Evolutionary conservation across 2,329 filamentous ascomycete species (phyloP).

Genomic region (Phialophora tarda): DNA sequence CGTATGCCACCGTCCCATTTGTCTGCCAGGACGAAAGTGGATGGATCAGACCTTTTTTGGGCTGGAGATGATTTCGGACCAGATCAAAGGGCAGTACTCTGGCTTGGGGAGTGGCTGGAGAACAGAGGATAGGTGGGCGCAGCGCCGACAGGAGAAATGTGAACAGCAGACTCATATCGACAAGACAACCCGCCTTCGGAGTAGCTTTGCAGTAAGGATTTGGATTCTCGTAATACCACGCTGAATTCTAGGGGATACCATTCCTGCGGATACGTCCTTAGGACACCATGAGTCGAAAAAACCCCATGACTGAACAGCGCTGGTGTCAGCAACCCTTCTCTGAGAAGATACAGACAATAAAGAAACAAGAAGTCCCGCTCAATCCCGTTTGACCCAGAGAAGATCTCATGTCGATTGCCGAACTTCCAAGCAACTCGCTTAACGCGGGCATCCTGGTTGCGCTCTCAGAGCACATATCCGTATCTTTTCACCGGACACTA

Average conservation of each 20-base stretch:
- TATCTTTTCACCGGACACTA: neutral
- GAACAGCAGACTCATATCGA: neutral
- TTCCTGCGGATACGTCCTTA: neutral
- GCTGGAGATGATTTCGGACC: neutral
- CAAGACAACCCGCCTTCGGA: neutral
- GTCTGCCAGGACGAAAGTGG: neutral
- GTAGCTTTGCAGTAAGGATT: neutral
- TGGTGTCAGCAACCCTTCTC: neutral
- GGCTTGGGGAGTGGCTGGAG: no score
- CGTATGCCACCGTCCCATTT: neutral
- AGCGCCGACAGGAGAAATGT: neutral
- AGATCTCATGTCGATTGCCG: neutral
- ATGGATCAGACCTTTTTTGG: neutral
- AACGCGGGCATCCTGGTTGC: neutral
- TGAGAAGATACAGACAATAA: neutral
- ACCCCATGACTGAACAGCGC: neutral
- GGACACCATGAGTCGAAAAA: neutral
- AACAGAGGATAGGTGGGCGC: neutral
- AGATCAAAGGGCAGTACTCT: neutral
- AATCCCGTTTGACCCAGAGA: neutral
- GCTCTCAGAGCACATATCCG: neutral
- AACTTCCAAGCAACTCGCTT: no score
- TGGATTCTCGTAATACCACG: neutral
- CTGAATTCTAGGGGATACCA: neutral
- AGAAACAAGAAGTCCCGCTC: neutral